Conservation (phyloP, 2,329 filamentous ascomycete genomes). For the Pyrenophora tritici-repentis region DNA sequence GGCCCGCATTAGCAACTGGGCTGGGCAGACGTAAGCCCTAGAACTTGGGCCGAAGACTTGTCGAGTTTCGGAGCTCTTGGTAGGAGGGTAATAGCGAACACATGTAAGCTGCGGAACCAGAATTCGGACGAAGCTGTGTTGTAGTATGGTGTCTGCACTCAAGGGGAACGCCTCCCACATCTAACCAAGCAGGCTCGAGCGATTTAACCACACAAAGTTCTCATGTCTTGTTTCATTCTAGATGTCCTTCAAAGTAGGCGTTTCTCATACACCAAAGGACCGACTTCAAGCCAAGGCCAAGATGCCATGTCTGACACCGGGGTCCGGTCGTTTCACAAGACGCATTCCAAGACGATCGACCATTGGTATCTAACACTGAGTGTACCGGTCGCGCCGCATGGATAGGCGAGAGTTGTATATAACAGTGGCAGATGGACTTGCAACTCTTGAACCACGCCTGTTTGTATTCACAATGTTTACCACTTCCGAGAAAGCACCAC, state of each 20-base stretch:
- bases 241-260: neutral
- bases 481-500: constrained; percentile 10
- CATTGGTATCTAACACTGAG: constrained; percentile 2
- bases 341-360: constrained; percentile 8
- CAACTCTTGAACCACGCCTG: neutral
- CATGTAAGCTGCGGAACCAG: too few species aligned
- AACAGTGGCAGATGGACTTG: neutral
- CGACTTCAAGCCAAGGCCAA: constrained; percentile 5
- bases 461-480: neutral
- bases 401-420: neutral
- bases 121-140: too few species aligned
- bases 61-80: too few species aligned
- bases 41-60: too few species aligned
- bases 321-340: constrained; percentile 12
- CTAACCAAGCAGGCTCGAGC: too few species aligned
- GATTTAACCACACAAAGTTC: too few species aligned
- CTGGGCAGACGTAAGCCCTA: too few species aligned
- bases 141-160: too few species aligned
- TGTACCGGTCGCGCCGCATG: constrained; percentile 1
- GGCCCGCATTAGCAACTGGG: too few species aligned
- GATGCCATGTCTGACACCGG: constrained; percentile 11
- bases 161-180: too few species aligned
- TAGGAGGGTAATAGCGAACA: too few species aligned
- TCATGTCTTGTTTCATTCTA: neutral
- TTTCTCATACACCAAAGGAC: constrained; percentile 2